Percentiles rank a stretch among this genome's conserved stretches.
phyloP scores from a whole-genome alignment of 1,284 basidiomycete genomes.

The Moesziomyces globuligerus region DNA sequence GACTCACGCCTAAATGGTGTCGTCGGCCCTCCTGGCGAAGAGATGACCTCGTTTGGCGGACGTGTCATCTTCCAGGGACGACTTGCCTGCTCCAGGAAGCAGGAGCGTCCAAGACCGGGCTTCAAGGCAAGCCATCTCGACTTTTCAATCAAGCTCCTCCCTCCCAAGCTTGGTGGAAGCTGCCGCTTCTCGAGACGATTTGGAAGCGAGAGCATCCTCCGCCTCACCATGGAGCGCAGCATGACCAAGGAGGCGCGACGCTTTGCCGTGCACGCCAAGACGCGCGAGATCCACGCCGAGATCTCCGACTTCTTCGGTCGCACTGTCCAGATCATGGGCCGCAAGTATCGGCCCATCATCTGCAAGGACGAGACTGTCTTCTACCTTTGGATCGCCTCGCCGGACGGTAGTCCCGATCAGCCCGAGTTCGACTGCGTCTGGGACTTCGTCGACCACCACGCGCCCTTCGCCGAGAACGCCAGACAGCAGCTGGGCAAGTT shows the following conservation, averaged over 20 bases:
- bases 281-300: constrained; percentile 24
- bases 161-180: constrained; percentile 32
- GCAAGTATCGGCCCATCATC: constrained; percentile 46
- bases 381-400: constrained; percentile 38
- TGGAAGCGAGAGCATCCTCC: constrained; percentile 33
- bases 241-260: constrained; percentile 26
- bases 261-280: constrained; percentile 10
- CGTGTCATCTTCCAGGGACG: constrained; percentile 34
- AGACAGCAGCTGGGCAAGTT: constrained; percentile 52
- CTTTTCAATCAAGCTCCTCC: constrained; percentile 23
- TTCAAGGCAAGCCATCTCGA: constrained; percentile 2
- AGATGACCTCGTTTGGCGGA: constrained; percentile 30
- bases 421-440: constrained; percentile 19
- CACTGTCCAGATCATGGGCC: constrained; percentile 34
- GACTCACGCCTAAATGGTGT: constrained; percentile 17
- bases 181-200: constrained; percentile 40
- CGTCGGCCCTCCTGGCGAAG: constrained; percentile 29
- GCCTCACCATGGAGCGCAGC: constrained; percentile 28
- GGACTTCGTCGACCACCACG: constrained; percentile 45
- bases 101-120: background rate
- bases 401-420: background rate
- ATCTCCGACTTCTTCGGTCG: constrained; percentile 22
- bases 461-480: constrained; percentile 35
- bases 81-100: constrained; percentile 8
- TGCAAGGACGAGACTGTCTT: constrained; percentile 56